A percentile compares a stretch with the other conserved stretches of the same genome.
Evolutionary conservation across 331 rosid species (phyloP).

Genomic region (Rosa hybrid): DNA sequence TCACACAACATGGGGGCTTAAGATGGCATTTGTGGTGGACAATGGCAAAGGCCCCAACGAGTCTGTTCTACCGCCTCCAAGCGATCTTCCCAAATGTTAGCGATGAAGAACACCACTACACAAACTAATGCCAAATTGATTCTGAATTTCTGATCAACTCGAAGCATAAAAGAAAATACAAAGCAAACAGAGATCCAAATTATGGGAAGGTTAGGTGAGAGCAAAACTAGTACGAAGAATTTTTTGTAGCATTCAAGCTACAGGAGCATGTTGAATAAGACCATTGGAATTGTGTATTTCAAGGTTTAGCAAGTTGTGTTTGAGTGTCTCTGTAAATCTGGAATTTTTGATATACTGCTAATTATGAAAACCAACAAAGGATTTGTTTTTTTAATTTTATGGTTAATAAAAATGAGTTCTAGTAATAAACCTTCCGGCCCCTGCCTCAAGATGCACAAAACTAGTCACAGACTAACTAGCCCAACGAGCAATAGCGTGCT

Average conservation of each 20-base stretch:
- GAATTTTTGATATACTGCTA: neutral
- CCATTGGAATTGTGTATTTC: neutral
- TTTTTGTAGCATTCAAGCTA: conserved; percentile 15
- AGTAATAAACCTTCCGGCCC: neutral
- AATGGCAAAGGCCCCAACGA: conserved; percentile 70
- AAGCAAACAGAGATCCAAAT: neutral
- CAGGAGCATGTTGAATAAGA: conserved; percentile 5
- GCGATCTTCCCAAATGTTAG: conserved; percentile 68
- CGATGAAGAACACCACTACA: neutral
- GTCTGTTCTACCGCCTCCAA: conserved; percentile 73
- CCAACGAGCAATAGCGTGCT: neutral
- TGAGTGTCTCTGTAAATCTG: neutral
- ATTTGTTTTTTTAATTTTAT: neutral
- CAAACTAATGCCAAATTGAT: conserved; percentile 7
- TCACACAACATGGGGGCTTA: conserved; percentile 83
- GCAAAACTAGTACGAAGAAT: neutral
- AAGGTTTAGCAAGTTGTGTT: neutral
- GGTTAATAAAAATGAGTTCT: neutral
- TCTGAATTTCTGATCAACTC: neutral
- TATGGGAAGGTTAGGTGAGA: neutral
- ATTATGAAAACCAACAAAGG: neutral
- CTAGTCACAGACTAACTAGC: neutral
- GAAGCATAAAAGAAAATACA: neutral
- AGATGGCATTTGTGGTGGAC: conserved; percentile 88
- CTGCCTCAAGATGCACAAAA: neutral